These are phyloP conservation scores for Tillandsia leiboldiana DNA, from an alignment of 176 grass and related monocot genomes.

Conservation along the genomic window DNA sequence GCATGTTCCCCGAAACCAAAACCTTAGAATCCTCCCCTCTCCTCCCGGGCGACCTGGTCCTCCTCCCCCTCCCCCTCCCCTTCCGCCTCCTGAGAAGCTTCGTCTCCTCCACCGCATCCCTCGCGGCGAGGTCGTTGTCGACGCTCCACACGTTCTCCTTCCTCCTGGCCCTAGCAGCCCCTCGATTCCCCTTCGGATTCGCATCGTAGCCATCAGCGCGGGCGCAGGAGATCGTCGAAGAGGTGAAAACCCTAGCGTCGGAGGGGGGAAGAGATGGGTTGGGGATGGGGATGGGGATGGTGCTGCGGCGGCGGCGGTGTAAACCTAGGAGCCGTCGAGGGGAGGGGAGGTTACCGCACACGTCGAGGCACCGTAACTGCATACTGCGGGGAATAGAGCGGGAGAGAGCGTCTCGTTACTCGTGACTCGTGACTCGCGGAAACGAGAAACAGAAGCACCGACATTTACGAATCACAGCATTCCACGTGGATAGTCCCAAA, in stretches of 20 bases:
- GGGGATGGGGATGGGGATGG: background rate
- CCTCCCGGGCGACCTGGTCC: constrained; percentile 21
- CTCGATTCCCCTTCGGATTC: constrained; percentile 9
- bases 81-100: constrained; percentile 21
- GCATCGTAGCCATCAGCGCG: background rate
- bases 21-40: constrained; percentile 37
- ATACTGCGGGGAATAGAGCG: constrained; percentile 24
- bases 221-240: constrained; percentile 19
- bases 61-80: constrained; percentile 6
- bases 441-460: background rate
- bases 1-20: constrained; percentile 77
- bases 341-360: constrained; percentile 26
- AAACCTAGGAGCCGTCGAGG: background rate
- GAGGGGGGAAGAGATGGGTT: background rate
- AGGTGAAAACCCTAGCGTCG: constrained; percentile 12
- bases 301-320: background rate
- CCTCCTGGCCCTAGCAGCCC: constrained; percentile 30
- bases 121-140: constrained; percentile 52
- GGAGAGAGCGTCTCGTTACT: background rate
- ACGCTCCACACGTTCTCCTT: constrained; percentile 95
- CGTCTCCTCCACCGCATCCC: constrained; percentile 5
- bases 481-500: no score
- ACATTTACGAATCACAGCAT: no score
- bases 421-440: background rate
- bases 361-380: constrained; percentile 53